These are phyloP conservation scores for Aspergillus texensis DNA, from an alignment of 2,329 filamentous ascomycete genomes.

Conservation along the genomic window DNA sequence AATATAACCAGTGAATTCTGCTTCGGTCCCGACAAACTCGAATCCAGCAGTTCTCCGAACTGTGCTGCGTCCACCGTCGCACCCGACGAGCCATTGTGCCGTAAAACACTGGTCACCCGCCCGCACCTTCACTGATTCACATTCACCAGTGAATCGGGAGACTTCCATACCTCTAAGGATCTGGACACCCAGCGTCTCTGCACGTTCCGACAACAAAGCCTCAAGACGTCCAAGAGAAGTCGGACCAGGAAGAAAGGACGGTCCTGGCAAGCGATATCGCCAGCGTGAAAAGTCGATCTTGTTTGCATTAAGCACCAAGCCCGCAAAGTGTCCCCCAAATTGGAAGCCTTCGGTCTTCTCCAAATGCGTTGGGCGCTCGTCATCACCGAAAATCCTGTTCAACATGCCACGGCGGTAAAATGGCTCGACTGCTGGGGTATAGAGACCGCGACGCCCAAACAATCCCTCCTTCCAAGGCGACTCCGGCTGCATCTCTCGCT, in stretches of 20 bases:
- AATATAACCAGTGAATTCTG: background rate
- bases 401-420: background rate
- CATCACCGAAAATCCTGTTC: background rate
- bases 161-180: background rate
- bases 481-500: background rate
- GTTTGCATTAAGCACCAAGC: background rate
- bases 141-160: background rate
- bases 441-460: background rate
- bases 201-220: background rate
- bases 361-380: background rate
- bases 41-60: background rate
- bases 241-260: background rate
- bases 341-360: background rate
- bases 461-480: background rate
- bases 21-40: background rate
- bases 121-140: background rate
- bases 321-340: background rate
- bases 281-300: background rate
- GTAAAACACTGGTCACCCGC: background rate
- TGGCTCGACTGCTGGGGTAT: background rate
- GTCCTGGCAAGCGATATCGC: background rate
- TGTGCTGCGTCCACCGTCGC: background rate
- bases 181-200: background rate
- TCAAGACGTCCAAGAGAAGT: background rate
- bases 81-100: background rate